Evolutionary conservation across 2,329 filamentous ascomycete genomes (phyloP), one percentile per base, ranked within the genome.

Genomic region (Epichloe gansuensis): DNA sequence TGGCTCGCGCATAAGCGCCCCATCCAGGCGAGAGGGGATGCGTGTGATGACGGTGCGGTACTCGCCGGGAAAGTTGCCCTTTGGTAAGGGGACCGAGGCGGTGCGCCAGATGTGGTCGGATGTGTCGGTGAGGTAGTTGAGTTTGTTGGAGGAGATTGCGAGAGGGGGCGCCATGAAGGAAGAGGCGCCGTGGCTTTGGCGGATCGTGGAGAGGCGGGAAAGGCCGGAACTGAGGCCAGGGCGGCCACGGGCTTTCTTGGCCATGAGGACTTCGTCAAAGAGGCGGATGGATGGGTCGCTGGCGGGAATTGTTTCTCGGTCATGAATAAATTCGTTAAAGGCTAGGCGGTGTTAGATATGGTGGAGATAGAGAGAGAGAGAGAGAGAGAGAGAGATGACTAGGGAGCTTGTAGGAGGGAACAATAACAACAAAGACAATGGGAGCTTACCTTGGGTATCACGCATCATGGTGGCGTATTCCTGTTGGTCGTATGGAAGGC

Each of bases 1-100:
- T 34, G 91, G 91, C 69, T 96, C 91, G 66, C 89, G 88, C 89
- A 97, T 95, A 46, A 96, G 74, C 13, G 82, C 80, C 4, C 85
- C 79, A 62, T 98, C 93, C 9, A 98, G 77, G 63, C 88, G 91
- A 7, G 88, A 82, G 5, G 93, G 93, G 39, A 88, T 82, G 59
- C 82, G 72, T 12, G 81, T 81, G 51, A 81, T 73, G 13, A 82
- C 73, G 35, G 75, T 69, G 54, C 76, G 75, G 67, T 85, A 85
- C 58, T 83, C 79, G 54, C 80, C 79, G 0, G 77, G 72, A 57
- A 84, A 83, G 59, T 79, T 82, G 50, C 78, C 75, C 58, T 74
- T 78, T n/a, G 77, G 77, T 43, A 79, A 71, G 6, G 81, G 76
- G 42, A 82, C 77, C 12, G 78, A 79, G 4, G 78, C 76, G 13